These are phyloP conservation scores for Suhomyces sp. DNA, from an alignment of 805 yeast genomes.

Conservation along the genomic window DNA sequence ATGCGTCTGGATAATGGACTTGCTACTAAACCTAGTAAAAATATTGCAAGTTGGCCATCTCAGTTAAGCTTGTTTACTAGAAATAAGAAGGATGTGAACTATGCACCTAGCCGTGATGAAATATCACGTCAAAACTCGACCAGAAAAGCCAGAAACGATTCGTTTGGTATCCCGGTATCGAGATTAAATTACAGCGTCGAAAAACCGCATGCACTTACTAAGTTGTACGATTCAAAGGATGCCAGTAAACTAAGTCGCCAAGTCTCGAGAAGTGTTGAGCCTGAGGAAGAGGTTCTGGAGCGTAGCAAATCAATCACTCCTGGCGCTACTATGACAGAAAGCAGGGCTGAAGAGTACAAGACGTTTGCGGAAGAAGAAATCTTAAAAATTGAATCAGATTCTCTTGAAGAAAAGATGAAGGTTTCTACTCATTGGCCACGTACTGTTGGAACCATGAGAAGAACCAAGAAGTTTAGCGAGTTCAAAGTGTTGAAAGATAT, in stretches of 20 bases:
- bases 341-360: background rate
- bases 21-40: background rate
- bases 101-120: slow-evolving; percentile 26
- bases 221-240: slow-evolving; percentile 4
- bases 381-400: slow-evolving; percentile 43
- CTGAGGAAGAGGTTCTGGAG: background rate
- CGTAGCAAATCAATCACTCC: background rate
- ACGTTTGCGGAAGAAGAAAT: slow-evolving; percentile 42
- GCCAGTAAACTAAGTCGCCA: background rate
- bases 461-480: slow-evolving; percentile 70
- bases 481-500: slow-evolving; percentile 69
- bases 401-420: slow-evolving; percentile 33
- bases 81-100: slow-evolving; percentile 29
- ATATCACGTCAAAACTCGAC: slow-evolving; percentile 35
- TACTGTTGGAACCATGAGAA: slow-evolving; percentile 59
- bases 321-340: background rate
- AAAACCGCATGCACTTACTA: slow-evolving; percentile 9
- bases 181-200: slow-evolving; percentile 5
- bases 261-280: background rate
- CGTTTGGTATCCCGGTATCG: slow-evolving; percentile 27
- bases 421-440: slow-evolving; percentile 47
- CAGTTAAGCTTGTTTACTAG: slow-evolving; percentile 50
- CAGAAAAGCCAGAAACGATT: slow-evolving; percentile 25
- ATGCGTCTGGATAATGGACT: background rate
- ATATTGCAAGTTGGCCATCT: slow-evolving; percentile 43